Base-by-base conservation (phyloP, 805 yeast genomes). In the Millerago galiae region DNA sequence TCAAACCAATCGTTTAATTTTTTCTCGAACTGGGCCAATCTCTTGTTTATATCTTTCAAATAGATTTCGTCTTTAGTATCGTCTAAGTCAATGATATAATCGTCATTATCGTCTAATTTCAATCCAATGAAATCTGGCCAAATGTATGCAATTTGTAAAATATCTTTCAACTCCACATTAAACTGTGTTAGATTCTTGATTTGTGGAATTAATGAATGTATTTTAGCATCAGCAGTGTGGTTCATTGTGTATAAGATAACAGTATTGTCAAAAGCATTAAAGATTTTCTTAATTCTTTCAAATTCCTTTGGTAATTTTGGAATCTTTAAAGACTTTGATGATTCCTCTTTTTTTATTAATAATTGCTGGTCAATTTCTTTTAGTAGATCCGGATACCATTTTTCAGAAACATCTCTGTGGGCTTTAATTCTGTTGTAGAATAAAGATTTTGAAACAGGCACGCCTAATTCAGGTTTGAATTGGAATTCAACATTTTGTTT, bases 371-470 rank as follows among this genome's bases (percentile, higher is more conserved):
- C 43, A 6, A 68, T 72, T 30, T 62, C 58, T 29, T 57, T 51
- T 36, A 63, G 55, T 4, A 67, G 50, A 11, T 58, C 60, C 3
- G 74, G 74, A 45, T 68, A 67, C 71, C 70, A 67, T 42, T 55
- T 58, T 25, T 56, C 57, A 10, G 72, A 63, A 37, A 70, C 74
- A 39, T 70, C 72, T 47, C 65, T 67, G 50, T 71, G 75, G 1
- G 70, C 58, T 44, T 67, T 63, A 33, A 68, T 61, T 43, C 72
- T 56, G 50, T 67, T 67, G 31, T 64, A 53, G 45, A 71, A 70
- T 9, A 68, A 68, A 27, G 66, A 58, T 40, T 60, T 53, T 4
- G 72, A 72, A 9, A 70, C 68, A 0, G 74, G 72, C 29, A 65
- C 53, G 10, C 47, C 53, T 13, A 61, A 51, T 38, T 62, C 65